Base-by-base conservation (phyloP, 2,329 filamentous ascomycete species). In the Pyrenophora graminea region DNA sequence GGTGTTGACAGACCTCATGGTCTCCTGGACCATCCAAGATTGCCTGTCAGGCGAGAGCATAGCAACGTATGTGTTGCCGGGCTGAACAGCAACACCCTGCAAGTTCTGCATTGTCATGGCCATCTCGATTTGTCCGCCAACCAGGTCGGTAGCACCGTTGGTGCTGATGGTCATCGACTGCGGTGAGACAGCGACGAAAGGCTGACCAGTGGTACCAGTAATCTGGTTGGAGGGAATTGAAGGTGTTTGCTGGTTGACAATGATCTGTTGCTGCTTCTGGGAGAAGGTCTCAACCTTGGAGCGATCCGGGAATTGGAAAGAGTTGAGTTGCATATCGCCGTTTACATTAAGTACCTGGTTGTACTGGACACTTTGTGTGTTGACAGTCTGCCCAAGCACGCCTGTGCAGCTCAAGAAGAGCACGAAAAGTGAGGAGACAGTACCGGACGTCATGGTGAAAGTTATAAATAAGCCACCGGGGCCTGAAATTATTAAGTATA, bases 301-400 rank as follows among this genome's bases (percentile, higher is more conserved):
- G 38, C 68, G 63, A 53, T 73, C 70, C 8, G 69, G 70, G 44
- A 73, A 73, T 36, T 61, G 45, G 50, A 73, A 70, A 8, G 70
- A 72, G 58, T 72, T 73, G 30, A 73, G 59, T 34, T 55, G 37
- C 70, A 73, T 73, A 48, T 73, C 70, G 51, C 70, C 70, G 60
- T 72, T 71, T 41, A 73, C 30, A 64, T 72, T 73, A 63, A 73
- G 65, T 51, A 73, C 70, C 63, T 73, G 70, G 56, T 73, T 73
- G 53, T 66, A 73, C 25, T 72, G 66, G 15, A 58, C 68, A 42
- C 62, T 56, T 51, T 69, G 64, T n/a, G 58, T 60, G 15, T 48
- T 19, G 41, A 21, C 68, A 4, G 58, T 59, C 31, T 52, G 45
- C 33, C 45, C 70, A 7, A 66, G 53, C 27, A 58, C 66, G 15